Evolutionary conservation across 495 filamentous ascomycete species (phyloP).

Genomic region (Podospora appendiculata): DNA sequence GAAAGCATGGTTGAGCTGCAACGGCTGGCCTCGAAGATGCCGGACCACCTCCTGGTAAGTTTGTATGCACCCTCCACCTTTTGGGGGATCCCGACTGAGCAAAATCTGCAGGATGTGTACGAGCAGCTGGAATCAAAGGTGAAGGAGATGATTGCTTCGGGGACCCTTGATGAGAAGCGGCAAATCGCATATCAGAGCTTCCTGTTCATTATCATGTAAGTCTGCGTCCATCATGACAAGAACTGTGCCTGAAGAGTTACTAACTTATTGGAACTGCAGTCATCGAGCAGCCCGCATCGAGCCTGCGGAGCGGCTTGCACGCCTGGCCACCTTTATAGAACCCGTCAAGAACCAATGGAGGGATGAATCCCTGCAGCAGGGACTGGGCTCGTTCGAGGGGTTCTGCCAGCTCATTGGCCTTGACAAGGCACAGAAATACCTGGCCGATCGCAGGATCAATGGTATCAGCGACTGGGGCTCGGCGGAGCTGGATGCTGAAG

Average conservation of each 20-base stretch:
- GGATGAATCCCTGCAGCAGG: conserved; percentile 54
- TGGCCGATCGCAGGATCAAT: conserved; percentile 63
- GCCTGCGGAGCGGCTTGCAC: conserved; percentile 48
- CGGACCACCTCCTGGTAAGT: conserved; percentile 72
- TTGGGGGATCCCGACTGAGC: conserved; percentile 4
- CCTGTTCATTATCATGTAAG: conserved; percentile 85
- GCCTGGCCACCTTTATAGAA: conserved; percentile 65
- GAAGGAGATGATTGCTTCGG: conserved; percentile 65
- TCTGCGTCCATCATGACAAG: not conserved
- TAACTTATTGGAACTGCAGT: conserved; percentile 21
- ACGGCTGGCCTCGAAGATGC: conserved; percentile 79
- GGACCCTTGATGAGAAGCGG: conserved; percentile 66
- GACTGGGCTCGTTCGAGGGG: conserved; percentile 65
- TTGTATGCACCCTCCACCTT: not conserved
- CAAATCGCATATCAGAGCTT: conserved; percentile 61
- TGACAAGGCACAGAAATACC: conserved; percentile 70
- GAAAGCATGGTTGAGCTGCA: conserved; percentile 81
- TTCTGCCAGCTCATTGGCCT: conserved; percentile 78
- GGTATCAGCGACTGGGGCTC: conserved; percentile 76
- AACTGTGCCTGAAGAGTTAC: not conserved
- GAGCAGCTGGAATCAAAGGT: conserved; percentile 78
- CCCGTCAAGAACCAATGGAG: conserved; percentile 79
- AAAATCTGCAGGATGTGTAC: conserved; percentile 55
- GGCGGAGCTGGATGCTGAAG: conserved; percentile 67
- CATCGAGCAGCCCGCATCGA: conserved; percentile 79